Percentiles rank a stretch among this genome's conserved stretches.
Evolutionary conservation across 345 rosid species (phyloP).

Genomic region (Mallotus nudiflorus): DNA sequence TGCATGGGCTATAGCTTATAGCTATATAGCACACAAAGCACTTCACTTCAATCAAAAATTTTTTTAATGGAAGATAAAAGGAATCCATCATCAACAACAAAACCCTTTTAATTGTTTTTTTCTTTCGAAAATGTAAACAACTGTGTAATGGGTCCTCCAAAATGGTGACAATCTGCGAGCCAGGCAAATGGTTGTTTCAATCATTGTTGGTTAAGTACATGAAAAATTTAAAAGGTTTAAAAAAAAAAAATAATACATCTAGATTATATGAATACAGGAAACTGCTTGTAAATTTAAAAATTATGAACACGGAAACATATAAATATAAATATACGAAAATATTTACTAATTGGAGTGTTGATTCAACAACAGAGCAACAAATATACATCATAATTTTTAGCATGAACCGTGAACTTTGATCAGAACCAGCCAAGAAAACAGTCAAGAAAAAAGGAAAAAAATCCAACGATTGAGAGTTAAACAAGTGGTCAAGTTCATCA

Average conservation of each 20-base stretch:
- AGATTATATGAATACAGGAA: no score
- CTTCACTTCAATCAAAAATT: constrained; percentile 19
- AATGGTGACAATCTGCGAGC: constrained; percentile 31
- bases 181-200: constrained; percentile 33
- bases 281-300: neutral
- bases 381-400: neutral
- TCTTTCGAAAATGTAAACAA: neutral
- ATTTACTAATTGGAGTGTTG: no score
- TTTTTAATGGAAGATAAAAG: constrained; percentile 3
- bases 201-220: constrained; percentile 18
- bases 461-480: neutral
- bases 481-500: constrained; percentile 17
- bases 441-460: neutral
- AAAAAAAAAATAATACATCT: neutral
- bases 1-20: constrained; percentile 12
- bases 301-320: no score
- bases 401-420: no score
- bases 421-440: constrained; percentile 1
- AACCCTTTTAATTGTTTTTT: neutral
- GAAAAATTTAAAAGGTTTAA: no score
- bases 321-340: no score
- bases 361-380: no score
- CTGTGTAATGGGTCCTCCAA: constrained; percentile 26
- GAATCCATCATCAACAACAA: constrained; percentile 19
- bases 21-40: constrained; percentile 16